Percentiles rank a stretch among this genome's conserved stretches.
Evolutionary conservation across 768 basidiomycete species (phyloP).

Genomic region (Mycena kentingensis): DNA sequence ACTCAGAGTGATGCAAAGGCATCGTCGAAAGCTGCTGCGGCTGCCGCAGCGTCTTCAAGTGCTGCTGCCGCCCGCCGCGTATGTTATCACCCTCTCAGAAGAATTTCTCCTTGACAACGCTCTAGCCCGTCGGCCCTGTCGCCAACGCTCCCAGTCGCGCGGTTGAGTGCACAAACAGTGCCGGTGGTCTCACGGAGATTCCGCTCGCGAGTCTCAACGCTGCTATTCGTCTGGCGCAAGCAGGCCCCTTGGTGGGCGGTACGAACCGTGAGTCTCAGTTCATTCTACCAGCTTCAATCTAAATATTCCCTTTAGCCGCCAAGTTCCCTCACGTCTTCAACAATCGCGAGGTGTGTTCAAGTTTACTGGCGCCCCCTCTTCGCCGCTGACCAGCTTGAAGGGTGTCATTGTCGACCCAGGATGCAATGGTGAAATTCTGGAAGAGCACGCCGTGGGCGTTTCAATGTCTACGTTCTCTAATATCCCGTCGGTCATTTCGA

Average conservation of each 20-base stretch:
- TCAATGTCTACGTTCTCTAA: constrained; percentile 18
- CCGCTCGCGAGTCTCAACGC: constrained; percentile 8
- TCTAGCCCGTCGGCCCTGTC: constrained; percentile 9
- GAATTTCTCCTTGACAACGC: background rate
- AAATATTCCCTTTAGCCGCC: too few species aligned
- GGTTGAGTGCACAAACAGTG: constrained; percentile 7
- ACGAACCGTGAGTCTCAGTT: constrained; percentile 9
- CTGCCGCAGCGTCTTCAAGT: constrained; percentile 3
- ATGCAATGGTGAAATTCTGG: constrained; percentile 15
- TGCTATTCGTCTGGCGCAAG: constrained; percentile 13
- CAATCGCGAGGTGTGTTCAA: constrained; percentile 9
- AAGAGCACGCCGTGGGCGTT: constrained; percentile 17
- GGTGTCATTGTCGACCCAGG: constrained; percentile 9
- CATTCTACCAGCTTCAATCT: too few species aligned
- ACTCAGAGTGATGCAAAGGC: constrained; percentile 1
- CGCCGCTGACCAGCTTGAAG: background rate
- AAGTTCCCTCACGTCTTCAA: constrained; percentile 19
- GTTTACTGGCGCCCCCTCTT: background rate
- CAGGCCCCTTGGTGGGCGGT: constrained; percentile 6
- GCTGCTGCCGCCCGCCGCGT: constrained; percentile 14
- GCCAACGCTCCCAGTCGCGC: constrained; percentile 8
- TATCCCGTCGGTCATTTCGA: constrained; percentile 11
- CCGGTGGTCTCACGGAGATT: constrained; percentile 5
- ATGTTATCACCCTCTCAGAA: background rate
- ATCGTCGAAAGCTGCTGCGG: background rate